Base-by-base conservation (phyloP, 768 basidiomycete species). In the Pleurotus tuoliensis region DNA sequence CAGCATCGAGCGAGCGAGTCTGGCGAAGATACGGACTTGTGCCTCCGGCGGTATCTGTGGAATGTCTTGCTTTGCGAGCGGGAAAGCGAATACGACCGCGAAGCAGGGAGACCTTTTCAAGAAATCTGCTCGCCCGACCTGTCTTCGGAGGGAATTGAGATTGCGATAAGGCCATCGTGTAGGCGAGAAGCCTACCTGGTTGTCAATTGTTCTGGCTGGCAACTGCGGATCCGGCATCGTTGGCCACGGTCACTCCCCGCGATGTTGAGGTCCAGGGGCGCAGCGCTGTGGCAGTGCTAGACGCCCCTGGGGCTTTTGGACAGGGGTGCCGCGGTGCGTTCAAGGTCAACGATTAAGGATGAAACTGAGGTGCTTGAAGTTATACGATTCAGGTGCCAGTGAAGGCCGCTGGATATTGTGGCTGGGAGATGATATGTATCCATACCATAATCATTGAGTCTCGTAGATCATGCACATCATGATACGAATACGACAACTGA, bases 51-150 rank as follows among this genome's bases (percentile, higher is more conserved):
- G 65, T n/a, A 16, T 59, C 57, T 34, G 55, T 51, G 16, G 63
- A 59, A 61, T 71, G 66, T 58, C 62, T 68, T 15, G 65, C 46
- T 57, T 64, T 71, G 46, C 63, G 68, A 5, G 47, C 61, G 44
- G 65, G 62, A 40, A 69, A 61, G 34, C 77, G 71, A 45, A 73
- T 64, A 47, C 71, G 69, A 34, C 68, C 67, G 56, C 69, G 74
- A 60, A 74, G 63, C 22, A 68, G 66, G 47, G 72, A 68, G 64
- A 72, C 64, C 62, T 76, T 71, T 62, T 80, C 68, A 62, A 70
- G 54, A 66, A 81, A 61, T 66, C 71, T 66, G 69, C 66, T 67
- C 56, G 73, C 51, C 20, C 69, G 64, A 44, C 61, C 57, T 73
- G 15, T 20, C 51, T 53, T n/a, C 51, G 22, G 22, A 7, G 16